Base-by-base conservation (phyloP, 768 basidiomycete species). In the Galerina sulciceps region DNA sequence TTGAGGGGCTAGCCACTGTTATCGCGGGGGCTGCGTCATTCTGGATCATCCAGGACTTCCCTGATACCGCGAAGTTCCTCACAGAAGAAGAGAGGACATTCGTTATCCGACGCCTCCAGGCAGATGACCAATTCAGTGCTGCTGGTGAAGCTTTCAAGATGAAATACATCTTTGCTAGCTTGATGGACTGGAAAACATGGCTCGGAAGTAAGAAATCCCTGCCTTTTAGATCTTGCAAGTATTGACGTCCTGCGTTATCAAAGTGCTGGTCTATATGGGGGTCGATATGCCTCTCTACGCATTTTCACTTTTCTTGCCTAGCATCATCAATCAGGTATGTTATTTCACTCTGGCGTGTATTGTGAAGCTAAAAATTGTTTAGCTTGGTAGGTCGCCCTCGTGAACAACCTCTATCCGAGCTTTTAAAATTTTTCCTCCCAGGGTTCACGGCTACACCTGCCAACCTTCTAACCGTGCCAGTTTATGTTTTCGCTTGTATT, bases 21-120 rank as follows among this genome's bases (percentile, higher is more conserved):
- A 14, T 90, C n/a, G 88, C 87, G 5, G 89, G 87, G 9, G 68
- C 70, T 20, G 69, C 77, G 10, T 91, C 89, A 1, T 92, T 86
- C 75, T 93, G 83, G 81, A 84, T 93, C 67, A 84, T 93, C 58
- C 86, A 91, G 65, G 91, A 93, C 68, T 93, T 93, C 73, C 91
- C 91, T 3, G 89, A 93, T 64, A 89, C 85, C 1, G 91, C 90
- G 23, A 88, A 81, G 62, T 93, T 92, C 76, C 77, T 93, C 6
- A 81, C 80, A n/a, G 87, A 89, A 63, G 81, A 75, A 2, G 91
- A 93, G 72, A 78, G 88, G 31, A 85, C 85, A 8, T 77, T 87
- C 17, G 80, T 90, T 51, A 78, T 91, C 53, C 80, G 85, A 20
- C 77, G 89, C 17, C 75, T 93, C 36, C 87, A 91, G 67, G 66